Base-by-base conservation (phyloP, 495 filamentous ascomycete genomes). In the Aspergillus sparsus region DNA sequence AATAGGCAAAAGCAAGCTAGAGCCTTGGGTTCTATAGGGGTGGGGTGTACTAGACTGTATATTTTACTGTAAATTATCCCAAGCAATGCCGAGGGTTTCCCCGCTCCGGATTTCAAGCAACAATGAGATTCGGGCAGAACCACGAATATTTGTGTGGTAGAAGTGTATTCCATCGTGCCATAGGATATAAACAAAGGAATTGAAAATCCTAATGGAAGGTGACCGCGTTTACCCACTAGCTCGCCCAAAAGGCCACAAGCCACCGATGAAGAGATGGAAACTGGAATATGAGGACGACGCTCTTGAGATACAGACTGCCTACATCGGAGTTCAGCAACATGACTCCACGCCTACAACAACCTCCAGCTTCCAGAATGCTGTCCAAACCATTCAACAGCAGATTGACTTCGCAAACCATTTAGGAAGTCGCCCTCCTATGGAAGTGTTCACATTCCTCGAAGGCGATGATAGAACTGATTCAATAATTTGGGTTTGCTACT, bases 401-500 rank as follows among this genome's bases (percentile, higher is more conserved):
- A 49, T 68, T 6, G 33, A 41, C 15, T 31, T 3, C 6, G 33
- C 35, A 1, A 35, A 13, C 33, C 1, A 10, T 7, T 5, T 12
- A 5, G 3, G 33, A 16, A 18, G 11, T 42, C 16, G 16, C 15
- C 35, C 37, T n/a, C 55, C 59, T 15, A 49, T 51, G 7, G 66
- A 68, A 39, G 16, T 11, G 3, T 68, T 68, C 44, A 45, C 45
- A 15, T 21, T 65, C 32, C 39, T 68, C 13, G 62, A 57, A 31
- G 62, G 53, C 4, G 55, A 64, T 31, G 66, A 65, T 44, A 15
- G 9, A 9, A 37, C 50, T 11, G 32, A 56, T 2, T 46, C 60
- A 6, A 12, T 56, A 7, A 53, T 61, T 18, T 64, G 61, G 61
- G 63, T 60, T 6, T 66, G 61, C 51, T 68, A 68, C 66, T 68